Evolutionary conservation across 2,329 filamentous ascomycete species (phyloP).

Genomic region (Stagonosporopsis rhizophila): DNA sequence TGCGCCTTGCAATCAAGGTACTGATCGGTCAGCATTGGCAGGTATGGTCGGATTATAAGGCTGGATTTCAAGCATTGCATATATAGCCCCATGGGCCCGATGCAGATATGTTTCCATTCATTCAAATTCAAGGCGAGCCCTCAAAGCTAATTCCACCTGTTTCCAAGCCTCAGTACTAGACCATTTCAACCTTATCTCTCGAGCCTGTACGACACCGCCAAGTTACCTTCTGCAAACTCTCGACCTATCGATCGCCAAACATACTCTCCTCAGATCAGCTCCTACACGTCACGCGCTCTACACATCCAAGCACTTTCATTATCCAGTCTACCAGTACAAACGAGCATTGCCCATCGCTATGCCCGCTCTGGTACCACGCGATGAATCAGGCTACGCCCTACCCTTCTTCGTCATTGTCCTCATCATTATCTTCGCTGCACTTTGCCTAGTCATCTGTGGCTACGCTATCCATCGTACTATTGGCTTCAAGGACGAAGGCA

Average conservation of each 20-base stretch:
- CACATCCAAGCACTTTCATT: not conserved
- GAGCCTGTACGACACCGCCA: not conserved
- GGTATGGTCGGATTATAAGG: not conserved
- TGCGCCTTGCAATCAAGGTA: not conserved
- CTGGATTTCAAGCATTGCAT: not conserved
- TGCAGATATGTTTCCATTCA: too few species aligned
- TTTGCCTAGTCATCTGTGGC: conserved; percentile 24
- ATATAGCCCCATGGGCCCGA: not conserved
- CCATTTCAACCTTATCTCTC: too few species aligned
- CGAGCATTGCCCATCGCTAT: not conserved
- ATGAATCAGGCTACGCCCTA: conserved; percentile 21
- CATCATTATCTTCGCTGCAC: conserved; percentile 28
- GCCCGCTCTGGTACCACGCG: conserved; percentile 13
- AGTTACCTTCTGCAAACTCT: not conserved
- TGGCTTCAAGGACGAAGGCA: conserved; percentile 18
- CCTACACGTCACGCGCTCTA: not conserved
- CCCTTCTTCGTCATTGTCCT: conserved; percentile 29
- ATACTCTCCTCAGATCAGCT: not conserved
- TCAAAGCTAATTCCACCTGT: too few species aligned
- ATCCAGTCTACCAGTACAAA: too few species aligned
- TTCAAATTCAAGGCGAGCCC: too few species aligned
- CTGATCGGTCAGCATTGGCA: not conserved
- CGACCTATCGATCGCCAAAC: not conserved
- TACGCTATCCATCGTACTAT: conserved; percentile 29
- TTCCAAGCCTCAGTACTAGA: not conserved